Conservation (phyloP, 140 eudicot species). For the Oenanthe javanica region DNA sequence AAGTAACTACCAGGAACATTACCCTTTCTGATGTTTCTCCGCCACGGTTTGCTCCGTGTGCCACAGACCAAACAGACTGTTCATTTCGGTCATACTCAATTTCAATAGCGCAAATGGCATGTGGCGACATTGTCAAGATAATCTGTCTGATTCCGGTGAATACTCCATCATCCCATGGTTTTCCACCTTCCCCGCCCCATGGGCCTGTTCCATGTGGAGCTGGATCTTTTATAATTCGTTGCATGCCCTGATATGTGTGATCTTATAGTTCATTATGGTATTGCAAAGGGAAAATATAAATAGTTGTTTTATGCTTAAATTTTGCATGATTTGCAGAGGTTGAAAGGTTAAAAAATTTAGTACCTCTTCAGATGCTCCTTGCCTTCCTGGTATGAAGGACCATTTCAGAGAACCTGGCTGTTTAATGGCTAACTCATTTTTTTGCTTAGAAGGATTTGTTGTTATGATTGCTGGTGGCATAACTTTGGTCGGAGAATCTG, state of each 20-base stretch:
- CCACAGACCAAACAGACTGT: conserved; percentile 56
- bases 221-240: conserved; percentile 37
- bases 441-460: conserved; percentile 8
- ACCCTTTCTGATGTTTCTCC: conserved; percentile 36
- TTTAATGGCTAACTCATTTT: conserved; percentile 1
- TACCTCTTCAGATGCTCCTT: conserved; percentile 30
- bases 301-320: neutral
- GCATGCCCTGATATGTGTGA: conserved; percentile 20
- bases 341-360: neutral
- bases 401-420: conserved; percentile 17
- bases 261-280: neutral
- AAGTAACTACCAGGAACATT: neutral
- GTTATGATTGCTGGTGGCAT: neutral
- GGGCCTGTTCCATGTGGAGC: conserved; percentile 51
- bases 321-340: neutral
- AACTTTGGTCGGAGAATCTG: neutral
- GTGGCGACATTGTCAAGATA: conserved; percentile 24
- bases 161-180: conserved; percentile 63
- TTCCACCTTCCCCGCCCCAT: conserved; percentile 69
- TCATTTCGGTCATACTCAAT: conserved; percentile 54
- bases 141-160: conserved; percentile 48
- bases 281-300: neutral
- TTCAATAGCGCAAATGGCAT: conserved; percentile 39
- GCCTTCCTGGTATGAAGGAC: conserved; percentile 22
- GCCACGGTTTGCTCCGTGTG: conserved; percentile 41